A percentile compares a stretch with the other conserved stretches of the same genome.
Conservation (phyloP, 1,284 basidiomycete species). For the Chalciporus sp. region DNA sequence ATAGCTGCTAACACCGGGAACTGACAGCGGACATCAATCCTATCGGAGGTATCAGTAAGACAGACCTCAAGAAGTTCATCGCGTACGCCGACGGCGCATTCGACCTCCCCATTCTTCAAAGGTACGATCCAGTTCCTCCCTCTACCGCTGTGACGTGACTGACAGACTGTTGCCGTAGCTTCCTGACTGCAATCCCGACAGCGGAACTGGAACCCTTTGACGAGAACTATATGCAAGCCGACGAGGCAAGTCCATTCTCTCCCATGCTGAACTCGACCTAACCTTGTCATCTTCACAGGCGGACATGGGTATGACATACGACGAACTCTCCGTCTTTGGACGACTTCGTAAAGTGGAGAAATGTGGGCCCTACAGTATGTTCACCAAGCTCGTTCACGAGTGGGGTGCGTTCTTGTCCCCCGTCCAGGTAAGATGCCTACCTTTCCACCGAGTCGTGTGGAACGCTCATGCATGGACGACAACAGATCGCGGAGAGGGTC, state of each 20-base stretch:
- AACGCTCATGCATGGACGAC: neutral
- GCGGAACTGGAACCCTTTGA: slow-evolving; percentile 97
- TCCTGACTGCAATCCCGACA: slow-evolving; percentile 90
- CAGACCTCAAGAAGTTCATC: slow-evolving; percentile 96
- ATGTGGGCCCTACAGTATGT: slow-evolving; percentile 96
- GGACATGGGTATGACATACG: slow-evolving; percentile 99
- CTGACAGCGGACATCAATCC: slow-evolving; percentile 92
- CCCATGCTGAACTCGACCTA: neutral
- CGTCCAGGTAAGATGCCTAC: slow-evolving; percentile 55
- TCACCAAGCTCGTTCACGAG: slow-evolving; percentile 90
- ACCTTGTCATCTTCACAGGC: slow-evolving; percentile 47
- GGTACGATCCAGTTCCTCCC: slow-evolving; percentile 44
- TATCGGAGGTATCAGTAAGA: slow-evolving; percentile 97
- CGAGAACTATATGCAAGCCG: slow-evolving; percentile 91
- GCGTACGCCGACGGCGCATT: slow-evolving; percentile 81
- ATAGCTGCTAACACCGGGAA: neutral
- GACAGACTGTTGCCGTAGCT: slow-evolving; percentile 48
- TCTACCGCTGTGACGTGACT: neutral
- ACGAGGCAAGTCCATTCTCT: slow-evolving; percentile 64
- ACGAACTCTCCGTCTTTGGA: slow-evolving; percentile 94
- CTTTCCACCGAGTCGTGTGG: too few relatives aligned
- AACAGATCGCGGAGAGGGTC: slow-evolving; percentile 93
- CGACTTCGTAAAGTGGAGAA: slow-evolving; percentile 95
- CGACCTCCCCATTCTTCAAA: slow-evolving; percentile 80
- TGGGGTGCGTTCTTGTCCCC: slow-evolving; percentile 88